Base-by-base conservation (phyloP, 176 grass and related monocot genomes). In the Microstegium vimineum region DNA sequence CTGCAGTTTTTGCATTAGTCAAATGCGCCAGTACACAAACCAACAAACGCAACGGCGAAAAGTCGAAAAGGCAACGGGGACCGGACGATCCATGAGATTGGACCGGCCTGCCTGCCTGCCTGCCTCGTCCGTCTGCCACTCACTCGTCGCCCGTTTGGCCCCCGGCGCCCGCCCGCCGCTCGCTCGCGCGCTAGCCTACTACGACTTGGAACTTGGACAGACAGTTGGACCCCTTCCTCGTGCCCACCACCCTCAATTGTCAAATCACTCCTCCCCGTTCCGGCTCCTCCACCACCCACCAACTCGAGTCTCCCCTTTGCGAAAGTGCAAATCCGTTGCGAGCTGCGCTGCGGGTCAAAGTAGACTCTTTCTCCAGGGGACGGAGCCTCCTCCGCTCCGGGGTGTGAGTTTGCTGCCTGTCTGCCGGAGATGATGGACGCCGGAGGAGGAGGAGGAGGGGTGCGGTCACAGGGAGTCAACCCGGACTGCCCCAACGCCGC, bases 401-500 rank as follows among this genome's bases (percentile, higher is more conserved):
- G 47, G 8, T 18, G 6, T 14, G 37, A 38, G 56, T 26, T 42
- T 31, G 25, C 75, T 52, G 56, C 35, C 35, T 26, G 22, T 46
- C 45, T 47, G 51, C 33, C 43, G 72, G 88, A 59, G 82, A 90
- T 85, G 81, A 67, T 56, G 11, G 54, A 63, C 74, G 73, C 23
- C 10, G 84, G 27, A 34, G 83, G 35, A 25, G 45, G 47, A 33
- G 33, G 33, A 33, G 76, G 63, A 85, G 74, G 41, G 41, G 43
- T 31, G 56, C 74, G 8, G 69, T 18, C 36, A 65, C 46, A 30
- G 79, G 89, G 31, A 30, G 83, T 89, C 10, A 91, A 91, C 43
- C 86, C 83, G 35, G 86, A 69, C 68, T 94, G 89, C 81, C 73
- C 79, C 41, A 94, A 89, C 83, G 89, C 92, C 26, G 87, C 17